Base-by-base conservation (phyloP, 2,329 filamentous ascomycete genomes). In the Geoglossum cookeanum region DNA sequence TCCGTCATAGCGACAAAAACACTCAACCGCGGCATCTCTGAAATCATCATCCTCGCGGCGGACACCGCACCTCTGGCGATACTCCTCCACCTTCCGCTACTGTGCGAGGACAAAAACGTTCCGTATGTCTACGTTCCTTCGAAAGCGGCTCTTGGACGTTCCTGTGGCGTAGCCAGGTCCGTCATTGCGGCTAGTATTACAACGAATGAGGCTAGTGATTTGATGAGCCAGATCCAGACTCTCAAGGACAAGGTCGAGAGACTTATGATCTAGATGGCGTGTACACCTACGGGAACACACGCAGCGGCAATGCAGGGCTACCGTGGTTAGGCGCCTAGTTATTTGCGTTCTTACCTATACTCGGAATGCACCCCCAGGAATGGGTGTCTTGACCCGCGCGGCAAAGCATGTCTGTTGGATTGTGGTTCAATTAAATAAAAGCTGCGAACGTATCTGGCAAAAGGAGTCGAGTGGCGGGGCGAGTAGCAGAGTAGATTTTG, bases 181-280 rank as follows among this genome's bases (percentile, higher is more conserved):
- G 90, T 97, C 60, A 96, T 97, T 65, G 84, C 87, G 45, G 83
- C 81, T 61, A 83, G 78, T 66, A 94, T 97, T 72, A 96, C 88
- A 63, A 89, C 85, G 71, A 94, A 94, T 78, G 88, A 94, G 74
- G 85, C 84, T 44, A 86, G 81, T 66, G 90, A 96, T 71, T 77
- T 97, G 60, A 86, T 84, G 71, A 79, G 80, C 67, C 88, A 94
- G 77, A 96, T 97, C 71, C 80, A 85, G 65, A 78, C 83, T 62
- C 77, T 96, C 67, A 94, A 91, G 78, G 87, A 94, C 73, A 94
- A 95, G 81, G 87, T 97, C 58, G 91, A 97, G 79, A 81, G 90
- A 65, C 79, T 96, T 64, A 89, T 91, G 76, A 95, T 96, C 74
- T 96, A 53, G 49, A 37, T 5, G 29, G 49, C 22, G 13, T 11